Conservation (phyloP, 768 basidiomycete genomes). For the Suillus paluster region DNA sequence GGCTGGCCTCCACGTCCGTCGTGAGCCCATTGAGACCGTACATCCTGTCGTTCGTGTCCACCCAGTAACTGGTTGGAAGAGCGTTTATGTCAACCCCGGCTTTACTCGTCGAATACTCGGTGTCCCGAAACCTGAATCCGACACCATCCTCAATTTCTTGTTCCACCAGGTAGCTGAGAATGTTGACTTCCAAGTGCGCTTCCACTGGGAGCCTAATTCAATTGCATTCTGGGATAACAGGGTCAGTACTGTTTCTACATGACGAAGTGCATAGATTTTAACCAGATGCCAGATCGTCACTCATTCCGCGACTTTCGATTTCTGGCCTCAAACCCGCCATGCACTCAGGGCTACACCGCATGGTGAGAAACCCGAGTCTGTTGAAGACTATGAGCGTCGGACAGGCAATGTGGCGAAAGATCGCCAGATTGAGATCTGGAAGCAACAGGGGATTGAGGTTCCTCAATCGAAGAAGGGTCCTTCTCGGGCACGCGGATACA, state of each 20-base stretch:
- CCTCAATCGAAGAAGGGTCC: conserved; percentile 34
- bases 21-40: conserved; percentile 67
- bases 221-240: conserved; percentile 90
- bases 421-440: conserved; percentile 73
- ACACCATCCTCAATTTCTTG: conserved; percentile 69
- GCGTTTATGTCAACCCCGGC: conserved; percentile 81
- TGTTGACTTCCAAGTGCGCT: conserved; percentile 75
- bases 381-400: conserved; percentile 65
- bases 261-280: background rate
- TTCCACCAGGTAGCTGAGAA: conserved; percentile 74
- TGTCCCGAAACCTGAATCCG: conserved; percentile 83
- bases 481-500: conserved; percentile 57
- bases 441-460: conserved; percentile 59
- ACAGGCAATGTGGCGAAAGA: conserved; percentile 76
- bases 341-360: conserved; percentile 83
- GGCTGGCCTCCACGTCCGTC: conserved; percentile 70
- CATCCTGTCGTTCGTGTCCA: conserved; percentile 87
- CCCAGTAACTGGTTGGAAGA: conserved; percentile 86
- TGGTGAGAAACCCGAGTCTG: conserved; percentile 78
- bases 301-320: conserved; percentile 84
- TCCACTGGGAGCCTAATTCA: conserved; percentile 77
- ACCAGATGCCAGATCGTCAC: conserved; percentile 56
- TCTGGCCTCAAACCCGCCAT: conserved; percentile 78
- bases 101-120: conserved; percentile 83
- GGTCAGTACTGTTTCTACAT: conserved; percentile 41